Base-by-base conservation (phyloP, 2,329 filamentous ascomycete genomes). In the Penicillium hesseltinei region DNA sequence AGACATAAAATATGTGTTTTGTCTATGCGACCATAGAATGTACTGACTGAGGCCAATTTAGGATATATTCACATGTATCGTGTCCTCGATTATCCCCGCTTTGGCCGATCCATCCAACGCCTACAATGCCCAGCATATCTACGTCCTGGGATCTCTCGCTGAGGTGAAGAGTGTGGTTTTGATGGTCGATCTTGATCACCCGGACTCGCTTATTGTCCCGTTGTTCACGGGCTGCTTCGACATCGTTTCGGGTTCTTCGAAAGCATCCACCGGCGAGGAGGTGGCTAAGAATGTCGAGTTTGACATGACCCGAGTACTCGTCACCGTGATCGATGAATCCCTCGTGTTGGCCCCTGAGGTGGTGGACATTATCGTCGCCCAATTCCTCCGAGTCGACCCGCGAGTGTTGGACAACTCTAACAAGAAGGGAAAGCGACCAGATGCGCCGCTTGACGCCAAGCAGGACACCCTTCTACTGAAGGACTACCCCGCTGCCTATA, bases 111-210 rank as follows among this genome's bases (percentile, higher is more conserved):
- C 92, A 13, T 88, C 88, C 39, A 89, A 96, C 72, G 88, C 92
- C 10, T 97, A 97, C 80, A 93, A 96, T 75, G 87, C 86, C 61
- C 92, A 97, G 75, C 91, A 99, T 77, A 87, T 94, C 75, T 94
- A 95, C 70, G 90, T 97, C 61, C 81, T 99, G 59, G 86, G 87
- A 60, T 97, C 92, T 19, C 83, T 99, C 31, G 88, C 91, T 55
- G 91, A 96, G 65, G 90, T 96, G 66, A 96, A 97, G 81, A 97
- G 92, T 76, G 91, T 99, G 42, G 84, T 97, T 9, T 85, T 99
- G 40, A 84, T 99, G 64, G 89, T 90, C 60, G 94, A 99, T 67
- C 84, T 97, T 39, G 88, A 92, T 27, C 88, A 89, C 56, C 85
- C 90, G 51, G 91, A 96, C 56, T 84, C 86, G 31, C 83, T 97